Evolutionary conservation across 352 stramenopile species (phyloP).

Genomic region (Plasmopara muralis): DNA sequence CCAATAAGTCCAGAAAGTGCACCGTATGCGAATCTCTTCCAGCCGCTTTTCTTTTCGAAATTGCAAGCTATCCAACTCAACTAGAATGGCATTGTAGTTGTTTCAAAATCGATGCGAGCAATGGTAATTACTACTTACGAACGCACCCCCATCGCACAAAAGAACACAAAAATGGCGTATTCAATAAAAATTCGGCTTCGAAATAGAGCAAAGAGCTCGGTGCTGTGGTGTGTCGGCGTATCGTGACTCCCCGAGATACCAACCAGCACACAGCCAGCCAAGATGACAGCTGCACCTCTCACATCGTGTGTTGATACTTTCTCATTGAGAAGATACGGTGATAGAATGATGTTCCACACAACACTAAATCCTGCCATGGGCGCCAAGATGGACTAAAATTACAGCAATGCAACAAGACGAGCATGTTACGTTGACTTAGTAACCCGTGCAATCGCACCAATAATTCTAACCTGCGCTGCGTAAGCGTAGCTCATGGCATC

Average conservation of each 20-base stretch:
- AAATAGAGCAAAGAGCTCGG: conserved; percentile 77
- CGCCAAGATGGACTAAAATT: conserved; percentile 66
- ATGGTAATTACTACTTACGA: neutral
- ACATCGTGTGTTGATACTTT: conserved; percentile 69
- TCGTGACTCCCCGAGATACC: conserved; percentile 75
- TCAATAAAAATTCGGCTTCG: conserved; percentile 61
- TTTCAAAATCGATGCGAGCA: conserved; percentile 3
- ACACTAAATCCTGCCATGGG: conserved; percentile 85
- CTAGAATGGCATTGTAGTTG: conserved; percentile 20
- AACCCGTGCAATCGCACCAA: conserved; percentile 5
- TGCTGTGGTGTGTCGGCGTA: conserved; percentile 66
- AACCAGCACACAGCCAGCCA: conserved; percentile 69
- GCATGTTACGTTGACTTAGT: conserved; percentile 8
- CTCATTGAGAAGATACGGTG: conserved; percentile 76
- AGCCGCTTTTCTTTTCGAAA: conserved; percentile 53
- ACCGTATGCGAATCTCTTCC: conserved; percentile 74
- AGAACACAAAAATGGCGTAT: conserved; percentile 47
- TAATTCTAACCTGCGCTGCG: conserved; percentile 54
- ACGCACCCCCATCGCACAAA: conserved; percentile 39
- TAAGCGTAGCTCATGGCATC: conserved; percentile 85
- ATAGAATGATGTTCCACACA: conserved; percentile 83
- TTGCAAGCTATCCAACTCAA: conserved; percentile 70
- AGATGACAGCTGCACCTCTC: conserved; percentile 64
- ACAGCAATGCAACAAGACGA: conserved; percentile 15
- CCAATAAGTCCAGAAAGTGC: conserved; percentile 72